These are phyloP conservation scores for Triadica sebifera DNA, from an alignment of 345 rosid genomes.

Conservation along the genomic window DNA sequence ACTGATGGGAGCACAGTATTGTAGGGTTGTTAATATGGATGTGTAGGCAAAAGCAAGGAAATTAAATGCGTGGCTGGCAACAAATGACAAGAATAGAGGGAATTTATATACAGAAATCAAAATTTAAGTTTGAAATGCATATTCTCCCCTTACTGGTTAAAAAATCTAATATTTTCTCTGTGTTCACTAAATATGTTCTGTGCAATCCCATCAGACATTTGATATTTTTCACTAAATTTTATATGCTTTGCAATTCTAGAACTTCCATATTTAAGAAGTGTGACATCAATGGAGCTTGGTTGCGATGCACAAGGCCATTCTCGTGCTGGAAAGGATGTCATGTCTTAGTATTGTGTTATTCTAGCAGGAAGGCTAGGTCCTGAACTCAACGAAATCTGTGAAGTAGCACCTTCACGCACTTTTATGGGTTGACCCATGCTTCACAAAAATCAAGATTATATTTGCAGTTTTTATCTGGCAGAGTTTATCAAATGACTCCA, in stretches of 20 bases:
- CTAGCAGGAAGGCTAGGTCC: slow-evolving; percentile 82
- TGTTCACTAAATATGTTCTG: neutral
- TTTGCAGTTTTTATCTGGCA: neutral
- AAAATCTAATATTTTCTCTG: neutral
- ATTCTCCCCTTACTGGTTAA: neutral
- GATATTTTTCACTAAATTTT: slow-evolving; percentile 18
- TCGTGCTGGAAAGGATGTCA: slow-evolving; percentile 72
- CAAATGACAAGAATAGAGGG: no score
- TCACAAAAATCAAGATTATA: neutral
- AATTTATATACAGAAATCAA: no score
- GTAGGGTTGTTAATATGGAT: no score
- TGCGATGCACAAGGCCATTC: slow-evolving; percentile 89
- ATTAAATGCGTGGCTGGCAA: no score
- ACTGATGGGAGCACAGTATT: no score
- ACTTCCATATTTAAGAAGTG: slow-evolving; percentile 83
- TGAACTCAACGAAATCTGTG: slow-evolving; percentile 84
- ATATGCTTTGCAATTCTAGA: slow-evolving; percentile 40
- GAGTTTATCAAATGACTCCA: neutral
- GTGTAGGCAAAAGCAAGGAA: no score
- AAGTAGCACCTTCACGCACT: slow-evolving; percentile 54
- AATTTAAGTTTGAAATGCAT: neutral
- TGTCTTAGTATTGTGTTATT: slow-evolving; percentile 86
- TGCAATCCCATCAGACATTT: neutral
- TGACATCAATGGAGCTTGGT: slow-evolving; percentile 79
- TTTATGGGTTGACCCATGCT: slow-evolving; percentile 8